These are phyloP conservation scores for Aspergillus panamensis DNA, from an alignment of 495 filamentous ascomycete species.

Conservation along the genomic window DNA sequence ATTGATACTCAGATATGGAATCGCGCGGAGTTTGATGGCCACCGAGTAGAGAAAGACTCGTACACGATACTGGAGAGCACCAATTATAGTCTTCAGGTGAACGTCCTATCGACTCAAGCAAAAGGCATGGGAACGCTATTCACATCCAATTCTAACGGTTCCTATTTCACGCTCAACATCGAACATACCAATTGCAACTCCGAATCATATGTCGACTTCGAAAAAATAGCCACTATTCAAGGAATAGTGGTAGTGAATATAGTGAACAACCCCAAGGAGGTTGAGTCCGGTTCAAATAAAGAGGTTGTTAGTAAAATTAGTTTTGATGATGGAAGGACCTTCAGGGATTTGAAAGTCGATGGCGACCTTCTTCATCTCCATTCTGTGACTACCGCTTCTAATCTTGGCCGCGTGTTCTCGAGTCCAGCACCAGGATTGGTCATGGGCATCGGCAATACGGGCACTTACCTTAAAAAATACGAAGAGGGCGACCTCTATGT, in stretches of 20 bases:
- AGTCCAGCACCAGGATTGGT: constrained; percentile 88
- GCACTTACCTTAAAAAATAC: constrained; percentile 62
- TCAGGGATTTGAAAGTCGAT: constrained; percentile 59
- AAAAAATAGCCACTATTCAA: constrained; percentile 84
- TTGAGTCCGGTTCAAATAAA: constrained; percentile 56
- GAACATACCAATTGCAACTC: constrained; percentile 82
- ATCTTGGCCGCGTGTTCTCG: constrained; percentile 84
- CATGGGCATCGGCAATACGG: constrained; percentile 90
- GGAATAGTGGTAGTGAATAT: constrained; percentile 88
- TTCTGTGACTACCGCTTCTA: constrained; percentile 76
- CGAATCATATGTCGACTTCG: constrained; percentile 79
- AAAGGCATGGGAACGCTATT: constrained; percentile 80
- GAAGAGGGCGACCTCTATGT: constrained; percentile 73
- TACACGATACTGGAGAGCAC: constrained; percentile 95
- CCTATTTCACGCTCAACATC: constrained; percentile 86
- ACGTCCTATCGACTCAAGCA: constrained; percentile 67
- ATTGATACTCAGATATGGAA: constrained; percentile 83
- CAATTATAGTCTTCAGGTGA: constrained; percentile 94
- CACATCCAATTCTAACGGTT: constrained; percentile 94
- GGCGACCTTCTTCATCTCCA: constrained; percentile 73
- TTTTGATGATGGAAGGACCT: constrained; percentile 89
- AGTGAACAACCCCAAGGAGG: constrained; percentile 79
- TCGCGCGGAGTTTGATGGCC: constrained; percentile 81
- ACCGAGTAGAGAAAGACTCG: constrained; percentile 75
- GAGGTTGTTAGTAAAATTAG: constrained; percentile 75